Base-by-base conservation (phyloP, 2,329 filamentous ascomycete genomes). In the Epichloe sp. region DNA sequence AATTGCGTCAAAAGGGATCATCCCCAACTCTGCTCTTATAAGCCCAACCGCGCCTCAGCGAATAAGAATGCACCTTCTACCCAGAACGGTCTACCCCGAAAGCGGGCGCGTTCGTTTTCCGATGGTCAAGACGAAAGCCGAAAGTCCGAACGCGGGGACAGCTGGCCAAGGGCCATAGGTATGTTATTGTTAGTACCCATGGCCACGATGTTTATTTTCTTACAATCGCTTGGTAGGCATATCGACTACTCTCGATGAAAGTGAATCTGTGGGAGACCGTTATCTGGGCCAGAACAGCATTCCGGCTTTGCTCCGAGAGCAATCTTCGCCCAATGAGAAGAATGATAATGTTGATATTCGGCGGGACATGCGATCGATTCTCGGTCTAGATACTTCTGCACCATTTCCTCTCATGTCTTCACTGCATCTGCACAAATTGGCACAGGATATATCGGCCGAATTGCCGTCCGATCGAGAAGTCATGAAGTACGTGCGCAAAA, bases 281-380 rank as follows among this genome's bases (percentile, higher is more conserved):
- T 84, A 83, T 62, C 71, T 84, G 36, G 80, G 80, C 31, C 78
- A 83, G 60, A 84, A 84, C 63, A 83, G 79, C 61, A 84, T 83
- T 50, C 80, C 80, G 7, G 80, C 79, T n/a, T 66, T 84, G 37
- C 67, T 84, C 40, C 73, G 79, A 53, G 80, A 83, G 59, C 80
- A 82, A 60, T 74, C 76, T 2, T 74, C 75, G 2, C 67, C 74
- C 40, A 74, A 70, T 55, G 73, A 76, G 50, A 72, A 74, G 52
- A 71, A 71, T 51, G 71, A 76, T 49, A 73, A 70, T 45, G 71
- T 75, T 59, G 77, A 78, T 56, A 81, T 83, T 49, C 76, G 80
- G 48, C 74, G 76, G 58, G 80, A 83, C 63, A 83, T 83, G 73
- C 73, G 79, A 53, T 81, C 80, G 43, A 83, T 84, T 47, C 69